Evolutionary conservation across 345 rosid genomes (phyloP).

Genomic region (Hevea brasiliensis): DNA sequence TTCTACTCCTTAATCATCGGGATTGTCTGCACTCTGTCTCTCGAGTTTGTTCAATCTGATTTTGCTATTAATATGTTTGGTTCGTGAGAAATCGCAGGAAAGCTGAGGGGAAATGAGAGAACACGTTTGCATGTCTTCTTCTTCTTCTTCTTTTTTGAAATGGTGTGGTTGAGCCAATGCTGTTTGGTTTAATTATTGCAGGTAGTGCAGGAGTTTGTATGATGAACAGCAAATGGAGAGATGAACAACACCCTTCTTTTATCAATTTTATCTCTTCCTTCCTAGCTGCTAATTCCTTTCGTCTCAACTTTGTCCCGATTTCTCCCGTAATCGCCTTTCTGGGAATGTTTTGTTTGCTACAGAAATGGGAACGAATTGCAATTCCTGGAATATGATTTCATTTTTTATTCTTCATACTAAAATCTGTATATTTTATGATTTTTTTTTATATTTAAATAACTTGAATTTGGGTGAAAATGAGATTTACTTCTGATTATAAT

Average conservation of each 20-base stretch:
- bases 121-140: background rate
- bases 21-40: background rate
- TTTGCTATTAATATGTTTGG: background rate
- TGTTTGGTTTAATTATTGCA: conserved; percentile 15
- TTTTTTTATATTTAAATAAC: background rate
- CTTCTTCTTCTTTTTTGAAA: background rate
- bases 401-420: too few relatives aligned
- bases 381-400: background rate
- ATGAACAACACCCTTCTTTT: conserved; percentile 58
- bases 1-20: too few relatives aligned
- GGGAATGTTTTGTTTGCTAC: background rate
- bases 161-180: background rate
- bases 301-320: conserved; percentile 77
- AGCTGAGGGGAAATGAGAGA: background rate
- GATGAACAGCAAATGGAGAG: conserved; percentile 78
- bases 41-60: background rate
- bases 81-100: background rate
- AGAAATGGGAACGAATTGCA: background rate
- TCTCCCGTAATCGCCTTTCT: conserved; percentile 52
- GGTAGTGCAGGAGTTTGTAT: conserved; percentile 70
- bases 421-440: too few relatives aligned
- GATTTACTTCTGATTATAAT: too few relatives aligned
- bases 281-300: conserved; percentile 68
- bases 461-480: background rate
- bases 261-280: conserved; percentile 71